Base-by-base conservation (phyloP, 116 monocot species). In the Cymodocea nodosa region DNA sequence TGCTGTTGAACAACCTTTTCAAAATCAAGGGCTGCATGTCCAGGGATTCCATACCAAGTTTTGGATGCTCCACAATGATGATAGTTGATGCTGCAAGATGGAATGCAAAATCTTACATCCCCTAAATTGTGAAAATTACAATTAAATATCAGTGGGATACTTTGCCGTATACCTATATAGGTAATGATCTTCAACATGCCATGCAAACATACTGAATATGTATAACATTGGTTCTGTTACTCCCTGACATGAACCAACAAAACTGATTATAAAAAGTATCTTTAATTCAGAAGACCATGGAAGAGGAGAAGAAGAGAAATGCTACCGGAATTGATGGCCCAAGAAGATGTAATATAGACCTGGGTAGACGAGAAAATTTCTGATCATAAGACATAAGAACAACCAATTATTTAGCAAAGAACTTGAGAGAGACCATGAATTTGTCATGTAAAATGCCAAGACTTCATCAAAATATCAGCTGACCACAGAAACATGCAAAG, bases 161-260 rank as follows among this genome's bases (percentile, higher is more conserved):
- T 15, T 35, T 25, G 18, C 4, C 54, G 7, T 4, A 44, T 77
- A 92, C 99, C 99, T 99, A 73, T 99, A 99, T 37, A 99, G 67
- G 71, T 86, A 99, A 67, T 99, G 99, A 75, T 99, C 99, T 83
- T 99, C 99, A 44, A 99, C 99, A 81, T 92, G 99, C 99, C 99
- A 99, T 15, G 99, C 92, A 74, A 92, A 99, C 84, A 99, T 89
- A 64, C 99, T 99, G 69, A 99, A 99, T 40, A 99, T 92, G 76
- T 99, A 99, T 63, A 99, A 87, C 99, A 99, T 99, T 44, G 99
- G 99, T 59, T 99, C 92, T 20, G 99, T 99, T 52, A 99, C 84
- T 76, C 99, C 99, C 99, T 99, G 82, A 56, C 64, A 64, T n/a
- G 36, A 25, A 50, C 22, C 67, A 54, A 70, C 17, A 64, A 6